phyloP scores from a whole-genome alignment of 805 yeast genomes.

The Sugiyamaella valdiviana region DNA sequence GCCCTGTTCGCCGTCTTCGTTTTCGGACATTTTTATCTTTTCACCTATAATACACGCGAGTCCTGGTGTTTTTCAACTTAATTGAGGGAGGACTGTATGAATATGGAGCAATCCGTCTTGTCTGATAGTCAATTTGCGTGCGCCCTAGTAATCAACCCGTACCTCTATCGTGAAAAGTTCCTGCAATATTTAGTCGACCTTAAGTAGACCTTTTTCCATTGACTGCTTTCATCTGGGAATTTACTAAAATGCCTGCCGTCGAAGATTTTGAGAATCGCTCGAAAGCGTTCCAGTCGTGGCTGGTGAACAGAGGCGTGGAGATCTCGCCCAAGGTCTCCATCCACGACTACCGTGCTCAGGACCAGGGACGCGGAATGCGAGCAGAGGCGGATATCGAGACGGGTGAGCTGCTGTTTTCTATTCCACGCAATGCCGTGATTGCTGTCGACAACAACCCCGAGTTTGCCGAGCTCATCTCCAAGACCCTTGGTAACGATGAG shows the following conservation, averaged over 20 bases:
- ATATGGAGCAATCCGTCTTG: no score
- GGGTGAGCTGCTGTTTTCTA: slow-evolving; percentile 61
- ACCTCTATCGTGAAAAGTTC: background rate
- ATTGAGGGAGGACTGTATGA: no score
- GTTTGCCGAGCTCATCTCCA: slow-evolving; percentile 21
- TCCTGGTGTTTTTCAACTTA: no score
- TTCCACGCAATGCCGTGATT: slow-evolving; percentile 56
- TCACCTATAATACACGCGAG: background rate
- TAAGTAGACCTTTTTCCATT: no score
- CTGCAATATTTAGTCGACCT: background rate
- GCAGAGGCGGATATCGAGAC: slow-evolving; percentile 54
- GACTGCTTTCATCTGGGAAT: no score
- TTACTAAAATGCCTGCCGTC: slow-evolving; percentile 5
- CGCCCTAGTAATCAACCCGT: no score
- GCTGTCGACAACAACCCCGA: slow-evolving; percentile 51
- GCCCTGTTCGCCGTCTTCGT: background rate
- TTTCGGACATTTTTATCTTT: background rate
- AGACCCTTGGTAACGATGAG: slow-evolving; percentile 17
- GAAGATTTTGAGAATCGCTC: slow-evolving; percentile 10
- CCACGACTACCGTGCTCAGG: slow-evolving; percentile 48
- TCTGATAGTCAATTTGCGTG: no score
- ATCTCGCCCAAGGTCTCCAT: slow-evolving; percentile 55
- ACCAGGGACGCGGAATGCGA: slow-evolving; percentile 74
- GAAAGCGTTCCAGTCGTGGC: slow-evolving; percentile 15
- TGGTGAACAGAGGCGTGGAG: slow-evolving; percentile 15